Percentiles rank a stretch among this genome's conserved stretches.
phyloP scores from a whole-genome alignment of 2,329 filamentous ascomycete species.

The Periglandula ipomoeae region DNA sequence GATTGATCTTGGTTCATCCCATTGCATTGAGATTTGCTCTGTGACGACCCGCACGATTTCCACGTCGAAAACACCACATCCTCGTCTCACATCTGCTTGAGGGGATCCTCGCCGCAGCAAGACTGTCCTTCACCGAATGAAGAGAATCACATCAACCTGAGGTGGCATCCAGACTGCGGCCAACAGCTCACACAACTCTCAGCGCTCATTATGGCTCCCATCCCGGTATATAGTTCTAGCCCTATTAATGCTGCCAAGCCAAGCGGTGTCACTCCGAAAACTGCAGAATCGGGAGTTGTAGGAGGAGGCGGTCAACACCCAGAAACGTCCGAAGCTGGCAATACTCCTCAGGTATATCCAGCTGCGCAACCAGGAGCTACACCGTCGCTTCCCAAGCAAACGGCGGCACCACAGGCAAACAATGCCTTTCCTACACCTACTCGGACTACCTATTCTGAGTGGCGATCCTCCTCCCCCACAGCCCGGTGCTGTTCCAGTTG shows the following conservation, averaged over 20 bases:
- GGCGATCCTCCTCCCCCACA: slow-evolving; percentile 44
- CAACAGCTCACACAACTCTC: neutral
- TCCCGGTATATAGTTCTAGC: slow-evolving; percentile 49
- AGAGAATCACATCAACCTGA: neutral
- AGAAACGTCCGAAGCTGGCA: neutral
- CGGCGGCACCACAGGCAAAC: slow-evolving; percentile 26
- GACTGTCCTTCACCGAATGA: neutral
- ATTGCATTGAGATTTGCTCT: too few relatives aligned
- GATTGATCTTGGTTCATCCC: too few relatives aligned
- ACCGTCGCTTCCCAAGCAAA: slow-evolving; percentile 34
- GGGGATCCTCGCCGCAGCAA: neutral
- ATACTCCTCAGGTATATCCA: slow-evolving; percentile 22
- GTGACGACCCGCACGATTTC: too few relatives aligned
- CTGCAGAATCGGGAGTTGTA: slow-evolving; percentile 12
- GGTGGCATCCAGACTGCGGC: neutral
- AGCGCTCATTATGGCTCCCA: slow-evolving; percentile 43
- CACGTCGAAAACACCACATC: too few relatives aligned
- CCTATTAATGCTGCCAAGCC: slow-evolving; percentile 50
- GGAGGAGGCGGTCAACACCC: slow-evolving; percentile 2
- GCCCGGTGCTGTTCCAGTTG: slow-evolving; percentile 44
- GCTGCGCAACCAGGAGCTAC: slow-evolving; percentile 38
- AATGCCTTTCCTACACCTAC: slow-evolving; percentile 35
- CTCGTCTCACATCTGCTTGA: neutral
- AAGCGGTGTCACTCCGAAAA: slow-evolving; percentile 38
- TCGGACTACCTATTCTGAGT: slow-evolving; percentile 16